Evolutionary conservation across 2,329 filamentous ascomycete species (phyloP).

Genomic region (Trichocomaceae sp.): DNA sequence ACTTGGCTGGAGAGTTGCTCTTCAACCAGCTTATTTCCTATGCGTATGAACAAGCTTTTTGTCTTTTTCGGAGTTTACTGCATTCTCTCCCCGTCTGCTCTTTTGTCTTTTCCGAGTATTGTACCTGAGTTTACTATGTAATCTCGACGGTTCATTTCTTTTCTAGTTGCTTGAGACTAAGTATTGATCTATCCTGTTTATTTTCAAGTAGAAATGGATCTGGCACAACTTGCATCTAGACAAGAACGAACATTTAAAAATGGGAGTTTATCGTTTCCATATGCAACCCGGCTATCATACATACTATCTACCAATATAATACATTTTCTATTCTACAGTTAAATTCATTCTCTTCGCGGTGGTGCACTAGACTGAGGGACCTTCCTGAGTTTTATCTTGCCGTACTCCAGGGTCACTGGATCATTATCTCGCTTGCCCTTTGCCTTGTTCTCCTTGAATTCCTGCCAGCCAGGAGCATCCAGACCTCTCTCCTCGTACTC

Average conservation of each 20-base stretch:
- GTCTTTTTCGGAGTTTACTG: too few relatives aligned
- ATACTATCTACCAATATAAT: not conserved
- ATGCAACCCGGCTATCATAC: not conserved
- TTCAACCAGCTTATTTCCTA: too few relatives aligned
- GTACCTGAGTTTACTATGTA: too few relatives aligned
- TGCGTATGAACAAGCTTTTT: too few relatives aligned
- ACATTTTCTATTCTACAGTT: not conserved
- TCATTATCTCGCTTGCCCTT: slow-evolving; percentile 7
- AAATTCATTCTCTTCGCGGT: not conserved
- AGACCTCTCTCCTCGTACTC: slow-evolving; percentile 44
- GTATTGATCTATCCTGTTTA: too few relatives aligned
- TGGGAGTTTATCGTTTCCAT: not conserved
- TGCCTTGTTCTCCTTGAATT: slow-evolving; percentile 16
- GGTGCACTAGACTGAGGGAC: not conserved
- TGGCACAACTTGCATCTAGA: too few relatives aligned
- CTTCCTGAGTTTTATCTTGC: not conserved
- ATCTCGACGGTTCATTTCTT: too few relatives aligned
- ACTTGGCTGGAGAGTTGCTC: too few relatives aligned
- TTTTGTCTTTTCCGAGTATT: too few relatives aligned
- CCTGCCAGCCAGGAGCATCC: slow-evolving; percentile 47
- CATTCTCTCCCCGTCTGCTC: too few relatives aligned
- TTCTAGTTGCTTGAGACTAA: too few relatives aligned
- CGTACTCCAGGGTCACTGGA: not conserved
- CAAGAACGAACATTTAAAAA: not conserved
- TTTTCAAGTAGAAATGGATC: too few relatives aligned